Evolutionary conservation across 225 moss, liverwort and hornwort genomes (phyloP), one percentile per base, ranked within the genome.

Genomic region (Marchantia polymorpha): DNA sequence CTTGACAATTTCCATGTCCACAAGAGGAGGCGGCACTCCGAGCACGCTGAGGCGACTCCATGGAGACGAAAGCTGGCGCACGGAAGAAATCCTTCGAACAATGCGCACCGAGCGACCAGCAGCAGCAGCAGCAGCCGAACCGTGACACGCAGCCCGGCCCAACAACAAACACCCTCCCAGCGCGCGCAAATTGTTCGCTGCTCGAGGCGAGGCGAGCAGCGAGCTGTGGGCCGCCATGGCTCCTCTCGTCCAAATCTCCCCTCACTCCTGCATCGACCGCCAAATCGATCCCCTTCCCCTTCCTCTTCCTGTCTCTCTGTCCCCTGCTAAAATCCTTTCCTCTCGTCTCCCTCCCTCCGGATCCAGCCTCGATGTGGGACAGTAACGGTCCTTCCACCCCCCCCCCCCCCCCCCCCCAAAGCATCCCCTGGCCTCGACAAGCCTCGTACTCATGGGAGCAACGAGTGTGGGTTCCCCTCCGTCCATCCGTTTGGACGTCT

Each of bases 171-270:
- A 77, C 0, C 70, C 69, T 29, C 87, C 82, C 25, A 84, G 64
- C 15, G 84, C 76, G 48, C 83, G 69, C 51, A 87, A 26, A 23
- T 63, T 84, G 73, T 58, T 82, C 12, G 77, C 82, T 59, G 84
- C 84, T 82, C 82, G 64, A n/a, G 86, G 86, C 61, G 80, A 87
- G 11, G 72, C 77, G 74, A 84, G 76, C 25, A 77, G 74, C 53
- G 79, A 78, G 75, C 71, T 69, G 52, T 80, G 81, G 20, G 76
- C 78, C 64, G 81, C 81, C 86, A 83, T 82, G 16, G 85, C 85
- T 81, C 31, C 26, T 46, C 55, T 53, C 26, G 7, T n/a, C 25
- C 51, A 50, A 50, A 10, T 49, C 12, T 10, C 49, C 8, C 8
- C 25, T 73, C 73, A 73, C 22, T 25, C 53, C 22, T 52, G 53